Percentiles rank a stretch among this genome's conserved stretches.
These are phyloP conservation scores for Phlyctochytrium arcticum DNA, from an alignment of 192 early-diverging fungal species.

Conservation along the genomic window DNA sequence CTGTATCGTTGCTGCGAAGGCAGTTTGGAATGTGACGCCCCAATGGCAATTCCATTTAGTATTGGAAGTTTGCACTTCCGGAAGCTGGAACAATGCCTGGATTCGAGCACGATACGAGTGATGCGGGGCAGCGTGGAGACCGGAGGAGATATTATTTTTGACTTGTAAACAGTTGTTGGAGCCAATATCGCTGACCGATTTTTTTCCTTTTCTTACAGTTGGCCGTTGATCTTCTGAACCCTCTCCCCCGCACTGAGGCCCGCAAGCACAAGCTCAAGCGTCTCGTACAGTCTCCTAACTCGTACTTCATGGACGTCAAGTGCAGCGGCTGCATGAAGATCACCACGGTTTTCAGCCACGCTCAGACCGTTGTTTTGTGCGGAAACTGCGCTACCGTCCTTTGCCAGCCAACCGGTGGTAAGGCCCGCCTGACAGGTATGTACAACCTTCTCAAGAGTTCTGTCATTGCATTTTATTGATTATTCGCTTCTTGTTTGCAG, in stretches of 20 bases:
- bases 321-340: constrained; percentile 74
- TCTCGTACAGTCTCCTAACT: constrained; percentile 94
- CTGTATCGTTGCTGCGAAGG: no score
- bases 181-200: background rate
- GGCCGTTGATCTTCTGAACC: constrained; percentile 94
- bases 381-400: constrained; percentile 93
- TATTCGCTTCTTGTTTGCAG: constrained; percentile 28
- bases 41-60: no score
- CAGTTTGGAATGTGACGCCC: no score
- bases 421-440: constrained; percentile 91
- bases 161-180: background rate
- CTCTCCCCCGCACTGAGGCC: constrained; percentile 68
- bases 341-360: constrained; percentile 99
- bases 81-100: no score
- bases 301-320: constrained; percentile 99
- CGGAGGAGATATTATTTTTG: no score
- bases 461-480: background rate
- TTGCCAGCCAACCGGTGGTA: constrained; percentile 98
- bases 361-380: constrained; percentile 98
- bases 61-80: no score
- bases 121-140: no score
- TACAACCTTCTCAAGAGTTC: no score
- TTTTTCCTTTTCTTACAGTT: constrained; percentile 44
- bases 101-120: no score
- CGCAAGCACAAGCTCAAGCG: constrained; percentile 94